Conservation (phyloP, 2,329 filamentous ascomycete genomes). For the Cryoendolithus antarcticus region DNA sequence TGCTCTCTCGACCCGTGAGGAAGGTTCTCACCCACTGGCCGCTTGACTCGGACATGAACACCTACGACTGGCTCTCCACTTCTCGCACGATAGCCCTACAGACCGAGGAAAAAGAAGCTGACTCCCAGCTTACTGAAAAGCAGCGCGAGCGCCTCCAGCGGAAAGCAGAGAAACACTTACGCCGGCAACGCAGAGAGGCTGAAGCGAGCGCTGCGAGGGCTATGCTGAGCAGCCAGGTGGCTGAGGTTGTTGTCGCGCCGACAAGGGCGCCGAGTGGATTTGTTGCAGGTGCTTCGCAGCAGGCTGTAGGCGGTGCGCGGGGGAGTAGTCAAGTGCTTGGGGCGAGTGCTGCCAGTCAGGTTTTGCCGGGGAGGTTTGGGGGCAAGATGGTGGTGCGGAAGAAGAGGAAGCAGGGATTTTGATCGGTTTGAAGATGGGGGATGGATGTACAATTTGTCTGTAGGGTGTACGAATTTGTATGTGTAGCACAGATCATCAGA, state of each 20-base stretch:
- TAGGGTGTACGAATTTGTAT: too few species aligned
- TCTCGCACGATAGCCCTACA: slow-evolving; percentile 16
- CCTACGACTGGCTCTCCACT: slow-evolving; percentile 29
- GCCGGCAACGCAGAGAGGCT: slow-evolving; percentile 28
- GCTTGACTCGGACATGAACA: slow-evolving; percentile 23
- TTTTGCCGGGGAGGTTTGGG: slow-evolving; percentile 20
- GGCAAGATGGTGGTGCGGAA: slow-evolving; percentile 30
- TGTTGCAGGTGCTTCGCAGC: slow-evolving; percentile 3
- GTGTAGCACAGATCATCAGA: too few species aligned
- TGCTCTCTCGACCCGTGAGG: slow-evolving; percentile 22
- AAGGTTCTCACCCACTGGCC: slow-evolving; percentile 32
- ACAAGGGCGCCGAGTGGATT: slow-evolving; percentile 15
- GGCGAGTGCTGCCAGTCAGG: slow-evolving; percentile 19
- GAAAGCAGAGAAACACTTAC: slow-evolving; percentile 28
- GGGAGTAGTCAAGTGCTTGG: slow-evolving; percentile 14
- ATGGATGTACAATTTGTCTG: too few species aligned
- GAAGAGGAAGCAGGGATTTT: slow-evolving; percentile 29
- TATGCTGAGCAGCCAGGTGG: slow-evolving; percentile 19
- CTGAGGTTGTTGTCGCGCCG: slow-evolving; percentile 15
- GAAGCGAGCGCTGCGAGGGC: slow-evolving; percentile 13
- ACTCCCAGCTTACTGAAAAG: slow-evolving; percentile 25
- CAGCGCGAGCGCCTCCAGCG: slow-evolving; percentile 25
- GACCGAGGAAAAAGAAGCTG: slow-evolving; percentile 19
- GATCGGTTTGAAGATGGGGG: too few species aligned
- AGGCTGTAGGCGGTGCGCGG: slow-evolving; percentile 1